Conservation (phyloP, 2,329 filamentous ascomycete species). For the Hypomyces rosellus region DNA sequence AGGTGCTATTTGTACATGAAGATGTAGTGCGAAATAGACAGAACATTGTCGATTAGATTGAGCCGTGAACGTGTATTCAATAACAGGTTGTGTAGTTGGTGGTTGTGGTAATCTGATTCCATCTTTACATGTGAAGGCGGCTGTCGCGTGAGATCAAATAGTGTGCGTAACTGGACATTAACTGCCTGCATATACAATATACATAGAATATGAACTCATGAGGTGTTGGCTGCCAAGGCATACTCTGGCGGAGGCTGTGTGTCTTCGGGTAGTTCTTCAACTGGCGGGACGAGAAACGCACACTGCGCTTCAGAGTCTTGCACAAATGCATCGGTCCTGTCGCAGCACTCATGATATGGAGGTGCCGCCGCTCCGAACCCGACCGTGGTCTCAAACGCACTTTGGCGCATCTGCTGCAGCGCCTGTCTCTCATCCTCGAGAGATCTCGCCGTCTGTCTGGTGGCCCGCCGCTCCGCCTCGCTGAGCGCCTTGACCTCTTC, state of each 20-base stretch:
- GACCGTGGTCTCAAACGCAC: conserved; percentile 9
- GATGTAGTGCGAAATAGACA: no score
- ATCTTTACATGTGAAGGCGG: no score
- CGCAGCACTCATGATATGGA: conserved; percentile 11
- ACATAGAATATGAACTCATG: no score
- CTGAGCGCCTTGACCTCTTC: conserved; percentile 6
- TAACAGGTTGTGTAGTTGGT: no score
- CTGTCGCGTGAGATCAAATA: no score
- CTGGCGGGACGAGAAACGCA: neutral
- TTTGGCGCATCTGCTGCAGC: conserved; percentile 11
- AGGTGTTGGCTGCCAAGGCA: no score
- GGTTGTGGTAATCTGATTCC: no score
- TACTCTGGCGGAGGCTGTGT: conserved; percentile 4
- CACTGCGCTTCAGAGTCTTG: conserved; percentile 2
- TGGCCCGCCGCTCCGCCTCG: conserved; percentile 1
- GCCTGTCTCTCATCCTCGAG: conserved; percentile 7
- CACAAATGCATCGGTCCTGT: conserved; percentile 5
- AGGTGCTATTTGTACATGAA: no score
- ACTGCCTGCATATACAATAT: no score
- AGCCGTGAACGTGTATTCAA: no score
- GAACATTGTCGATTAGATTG: no score
- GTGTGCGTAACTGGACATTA: no score
- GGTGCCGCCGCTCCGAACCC: conserved; percentile 12
- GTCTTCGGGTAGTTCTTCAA: conserved; percentile 8
- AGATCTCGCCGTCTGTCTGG: conserved; percentile 4